phyloP scores from a whole-genome alignment of 495 filamentous ascomycete genomes.

The Daldinia childiae region DNA sequence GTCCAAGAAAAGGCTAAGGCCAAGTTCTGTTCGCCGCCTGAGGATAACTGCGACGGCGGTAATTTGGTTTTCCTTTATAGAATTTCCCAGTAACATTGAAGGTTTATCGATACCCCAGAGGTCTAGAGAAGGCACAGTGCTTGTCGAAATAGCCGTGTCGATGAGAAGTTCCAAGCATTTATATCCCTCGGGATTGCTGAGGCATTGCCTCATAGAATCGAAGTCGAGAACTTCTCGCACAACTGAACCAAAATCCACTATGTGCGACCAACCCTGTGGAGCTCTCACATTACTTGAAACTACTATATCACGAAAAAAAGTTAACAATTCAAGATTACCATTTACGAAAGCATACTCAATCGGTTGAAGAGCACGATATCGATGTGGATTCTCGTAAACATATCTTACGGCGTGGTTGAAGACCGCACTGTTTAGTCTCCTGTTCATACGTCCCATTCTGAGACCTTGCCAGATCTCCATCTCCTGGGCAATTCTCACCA shows the following conservation, averaged over 20 bases:
- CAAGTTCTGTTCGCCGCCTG: neutral
- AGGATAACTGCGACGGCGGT: neutral
- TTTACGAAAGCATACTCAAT: neutral
- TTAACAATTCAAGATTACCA: neutral
- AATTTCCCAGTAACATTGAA: neutral
- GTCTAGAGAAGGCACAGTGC: neutral
- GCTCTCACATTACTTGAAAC: neutral
- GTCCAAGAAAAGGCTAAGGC: neutral
- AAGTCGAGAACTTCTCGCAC: neutral
- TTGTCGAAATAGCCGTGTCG: neutral
- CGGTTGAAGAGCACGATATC: neutral
- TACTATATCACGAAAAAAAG: neutral
- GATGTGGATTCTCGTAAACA: neutral
- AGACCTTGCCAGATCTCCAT: neutral
- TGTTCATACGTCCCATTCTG: neutral
- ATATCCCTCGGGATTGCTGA: neutral
- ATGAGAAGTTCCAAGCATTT: neutral
- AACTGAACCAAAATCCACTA: no score
- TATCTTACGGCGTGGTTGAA: neutral
- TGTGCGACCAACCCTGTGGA: no score
- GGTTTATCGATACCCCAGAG: neutral
- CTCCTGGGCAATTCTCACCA: neutral
- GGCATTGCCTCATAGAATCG: neutral
- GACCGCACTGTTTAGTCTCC: neutral
- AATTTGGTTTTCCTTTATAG: no score